Conservation (phyloP, 805 yeast species). For the Saturnispora dispora region DNA sequence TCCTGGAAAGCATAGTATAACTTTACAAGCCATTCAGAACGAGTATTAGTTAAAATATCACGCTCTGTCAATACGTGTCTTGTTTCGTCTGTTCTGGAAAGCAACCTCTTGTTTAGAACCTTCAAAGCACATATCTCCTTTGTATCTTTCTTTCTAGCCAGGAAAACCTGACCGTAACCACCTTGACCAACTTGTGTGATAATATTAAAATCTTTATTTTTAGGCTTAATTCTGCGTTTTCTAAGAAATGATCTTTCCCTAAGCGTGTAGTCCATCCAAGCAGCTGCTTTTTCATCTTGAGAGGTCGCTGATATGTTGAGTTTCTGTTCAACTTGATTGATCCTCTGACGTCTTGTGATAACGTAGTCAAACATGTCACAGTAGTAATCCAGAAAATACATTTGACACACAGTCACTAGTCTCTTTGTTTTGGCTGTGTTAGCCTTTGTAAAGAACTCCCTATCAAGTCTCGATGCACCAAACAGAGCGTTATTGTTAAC, state of each 20-base stretch:
- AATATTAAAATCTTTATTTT: slow-evolving; percentile 90
- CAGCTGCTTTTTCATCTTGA: slow-evolving; percentile 37
- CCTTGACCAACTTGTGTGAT: slow-evolving; percentile 99
- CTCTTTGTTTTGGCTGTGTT: slow-evolving; percentile 71
- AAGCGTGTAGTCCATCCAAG: slow-evolving; percentile 73
- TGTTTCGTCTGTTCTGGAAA: slow-evolving; percentile 87
- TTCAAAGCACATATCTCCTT: slow-evolving; percentile 93
- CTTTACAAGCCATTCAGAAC: slow-evolving; percentile 94
- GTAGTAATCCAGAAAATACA: slow-evolving; percentile 90
- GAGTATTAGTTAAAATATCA: slow-evolving; percentile 90
- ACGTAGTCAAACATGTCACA: slow-evolving; percentile 94
- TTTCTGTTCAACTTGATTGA: slow-evolving; percentile 56
- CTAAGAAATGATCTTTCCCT: slow-evolving; percentile 79
- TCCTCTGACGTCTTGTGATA: slow-evolving; percentile 74
- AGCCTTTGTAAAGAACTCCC: slow-evolving; percentile 50
- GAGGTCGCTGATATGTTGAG: slow-evolving; percentile 25
- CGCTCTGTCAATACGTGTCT: slow-evolving; percentile 94
- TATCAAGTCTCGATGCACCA: slow-evolving; percentile 21
- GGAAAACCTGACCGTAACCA: slow-evolving; percentile 97
- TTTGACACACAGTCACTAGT: slow-evolving; percentile 82
- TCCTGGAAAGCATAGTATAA: slow-evolving; percentile 93
- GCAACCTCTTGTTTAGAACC: slow-evolving; percentile 76
- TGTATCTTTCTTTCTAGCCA: slow-evolving; percentile 90
- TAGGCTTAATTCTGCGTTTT: slow-evolving; percentile 83
- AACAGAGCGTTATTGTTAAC: slow-evolving; percentile 7